Base-by-base conservation (phyloP, 371 early-diverging fungal species). In the Cladochytrium tenue region DNA sequence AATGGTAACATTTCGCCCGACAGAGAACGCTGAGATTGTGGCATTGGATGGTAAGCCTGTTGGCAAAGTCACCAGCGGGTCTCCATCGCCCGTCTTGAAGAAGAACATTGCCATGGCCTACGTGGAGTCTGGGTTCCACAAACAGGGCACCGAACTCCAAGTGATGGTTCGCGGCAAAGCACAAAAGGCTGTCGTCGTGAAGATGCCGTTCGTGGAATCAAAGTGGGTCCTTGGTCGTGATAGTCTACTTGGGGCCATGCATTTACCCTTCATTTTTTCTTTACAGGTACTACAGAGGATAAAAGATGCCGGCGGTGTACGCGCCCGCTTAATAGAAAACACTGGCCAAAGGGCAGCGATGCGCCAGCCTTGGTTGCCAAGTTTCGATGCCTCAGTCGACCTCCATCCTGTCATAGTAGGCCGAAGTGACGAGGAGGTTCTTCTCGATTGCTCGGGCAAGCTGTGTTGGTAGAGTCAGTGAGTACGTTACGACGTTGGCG, bases 51-150 rank as follows among this genome's bases (percentile, higher is more conserved):
- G 89, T n/a, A 51, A 71, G 35, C 27, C 53, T 23, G 73, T 79
- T 61, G 77, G 77, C 65, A 85, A 79, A 56, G 84, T 97, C 60
- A 98, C 98, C 23, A 90, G 90, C 27, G 98, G 98, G 7, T 90
- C 93, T 75, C 98, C 98, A 31, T 90, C 94, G 1, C 98, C 98
- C 23, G 82, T 87, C 1, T 80, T 95, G 58, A 93, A 93, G 81
- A 92, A 94, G 86, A 98, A 97, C 85, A 85, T 98, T 70, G 97
- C 96, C 20, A 98, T 98, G 93, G 98, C 90, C 1, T 96, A 96
- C 67, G 94, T 98, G 61, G 81, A 87, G 76, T 84, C 83, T 50
- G 95, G 94, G 2, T 81, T 82, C 76, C 92, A 93, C 81, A 96
- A 96, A 88, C 75, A 73, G 20, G 94, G 92, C 32, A 95, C 97